Evolutionary conservation across 129 eudicot species (phyloP), one percentile per base, ranked within the genome.

Genomic region (Flaveria linearis): DNA sequence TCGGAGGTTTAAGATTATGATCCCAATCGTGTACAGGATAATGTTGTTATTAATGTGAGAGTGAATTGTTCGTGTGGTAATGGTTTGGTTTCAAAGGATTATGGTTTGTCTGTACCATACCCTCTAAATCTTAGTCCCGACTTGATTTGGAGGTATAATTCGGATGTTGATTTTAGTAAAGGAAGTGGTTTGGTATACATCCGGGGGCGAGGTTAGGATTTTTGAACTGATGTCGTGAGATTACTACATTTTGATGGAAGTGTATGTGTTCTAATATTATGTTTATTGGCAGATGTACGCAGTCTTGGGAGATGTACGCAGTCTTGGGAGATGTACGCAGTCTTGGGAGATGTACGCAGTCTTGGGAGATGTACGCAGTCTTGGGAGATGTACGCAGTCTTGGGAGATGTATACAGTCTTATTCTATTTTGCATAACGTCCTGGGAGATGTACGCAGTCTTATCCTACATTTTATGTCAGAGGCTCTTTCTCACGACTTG

Each of bases 61-160:
- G 93, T 91, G 55, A 94, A 88, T 75, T 94, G 98, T 61, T 82
- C 88, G 43, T 93, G 98, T 75, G 98, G 98, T 69, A 77, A 88
- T 81, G 49, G 58, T 33, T 7, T 58, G 36, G 81, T 93, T 57
- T 81, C 86, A 0, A 79, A 50, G 72, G 83, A 82, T 16, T 93
- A 90, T 77, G 98, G 98, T 60, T 77, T 93, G 93, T 93, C 91
- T 41, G 51, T 86, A 41, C 91, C 98, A 53, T 91, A 79, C 60
- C 96, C 98, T 51, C 22, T 20, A 20, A 87, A 89, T 83, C 36
- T 86, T 14, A 84, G 70, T 18, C 36, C 81, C 16, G 86, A 72
- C 16, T 68, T 89, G 80, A 39, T 91, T 69, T 72, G 74, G 83
- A 76, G 82, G 3, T 94, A 84, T 67, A 94, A 91, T 76, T 93